phyloP scores from a whole-genome alignment of 352 stramenopile genomes.

The Globisporangium recalcitrans region DNA sequence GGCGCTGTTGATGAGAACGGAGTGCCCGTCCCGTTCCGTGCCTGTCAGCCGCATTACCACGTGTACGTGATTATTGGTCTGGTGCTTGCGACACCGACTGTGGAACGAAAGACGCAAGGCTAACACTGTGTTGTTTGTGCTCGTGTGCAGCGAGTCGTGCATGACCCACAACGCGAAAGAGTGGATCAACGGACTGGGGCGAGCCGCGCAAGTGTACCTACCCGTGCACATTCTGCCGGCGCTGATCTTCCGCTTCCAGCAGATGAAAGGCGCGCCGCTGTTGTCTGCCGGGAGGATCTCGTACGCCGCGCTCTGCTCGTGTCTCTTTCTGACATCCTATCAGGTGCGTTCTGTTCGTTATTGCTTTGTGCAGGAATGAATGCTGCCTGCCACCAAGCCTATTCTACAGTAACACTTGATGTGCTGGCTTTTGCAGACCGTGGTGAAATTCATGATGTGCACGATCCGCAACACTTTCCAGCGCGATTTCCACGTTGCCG shows the following conservation, averaged over 20 bases:
- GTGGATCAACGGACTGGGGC: slow-evolving; percentile 60
- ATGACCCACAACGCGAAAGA: slow-evolving; percentile 71
- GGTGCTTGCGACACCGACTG: background rate
- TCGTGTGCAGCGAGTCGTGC: slow-evolving; percentile 71
- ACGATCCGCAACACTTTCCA: slow-evolving; percentile 68
- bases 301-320: slow-evolving; percentile 70
- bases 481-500: slow-evolving; percentile 41
- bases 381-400: background rate
- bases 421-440: slow-evolving; percentile 28
- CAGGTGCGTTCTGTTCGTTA: slow-evolving; percentile 31
- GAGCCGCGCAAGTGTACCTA: slow-evolving; percentile 75
- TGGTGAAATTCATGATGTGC: slow-evolving; percentile 73
- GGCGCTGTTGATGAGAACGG: slow-evolving; percentile 38
- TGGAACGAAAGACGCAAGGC: background rate
- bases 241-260: slow-evolving; percentile 67
- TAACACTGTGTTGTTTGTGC: background rate
- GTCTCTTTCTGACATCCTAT: slow-evolving; percentile 78
- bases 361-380: background rate
- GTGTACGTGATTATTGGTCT: slow-evolving; percentile 33
- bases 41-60: slow-evolving; percentile 85
- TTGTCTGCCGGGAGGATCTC: slow-evolving; percentile 42
- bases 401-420: background rate
- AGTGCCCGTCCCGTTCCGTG: slow-evolving; percentile 46
- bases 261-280: slow-evolving; percentile 46
- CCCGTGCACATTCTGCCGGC: slow-evolving; percentile 76